Base-by-base conservation (phyloP, 148 eudicot genomes). In the Diospyros lotus region DNA sequence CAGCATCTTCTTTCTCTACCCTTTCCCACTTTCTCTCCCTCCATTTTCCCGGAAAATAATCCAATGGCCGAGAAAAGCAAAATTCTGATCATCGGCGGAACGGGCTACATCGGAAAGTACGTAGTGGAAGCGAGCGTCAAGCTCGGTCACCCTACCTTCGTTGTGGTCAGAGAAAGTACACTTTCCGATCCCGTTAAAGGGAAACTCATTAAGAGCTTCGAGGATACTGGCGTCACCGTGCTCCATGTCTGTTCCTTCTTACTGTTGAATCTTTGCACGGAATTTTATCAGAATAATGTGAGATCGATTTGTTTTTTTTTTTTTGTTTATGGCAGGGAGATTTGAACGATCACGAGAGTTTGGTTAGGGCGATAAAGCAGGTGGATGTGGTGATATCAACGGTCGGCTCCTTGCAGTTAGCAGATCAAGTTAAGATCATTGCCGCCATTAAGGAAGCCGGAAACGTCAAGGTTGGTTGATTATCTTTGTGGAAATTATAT, bases 61-160 rank as follows among this genome's bases (percentile, higher is more conserved):
- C 81, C 82, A 44, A 84, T 80, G 84, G 81, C 73, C 0, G 86
- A 79, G 48, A 86, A 81, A 50, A 88, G 90, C 84, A 83, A 78
- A 73, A 82, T 86, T 38, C 63, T 90, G 78, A 75, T 90, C 73
- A 82, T 90, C 1, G 94, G 94, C 55, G 87, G 86, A 11, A 90
- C 91, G 0, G 90, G 90, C 11, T 76, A 85, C 88, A 82, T 90
- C 12, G 94, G 94, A 2, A 90, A 86, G 53, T 80, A 74, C 74
- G 45, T 90, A 3, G 87, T 88, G 15, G 87, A 88, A 74, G 90
- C 90, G 1, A 86, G 90, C 58, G 79, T 77, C 11, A 80, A 82
- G 51, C 68, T 77, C 5, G 90, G 89, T 63, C 83, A 90, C 68
- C 84, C 82, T 2, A 90, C 94, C 11, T 86, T 81, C n/a, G 90